phyloP scores from a whole-genome alignment of 306 rosid genomes.

The Cicer chorassanicum region DNA sequence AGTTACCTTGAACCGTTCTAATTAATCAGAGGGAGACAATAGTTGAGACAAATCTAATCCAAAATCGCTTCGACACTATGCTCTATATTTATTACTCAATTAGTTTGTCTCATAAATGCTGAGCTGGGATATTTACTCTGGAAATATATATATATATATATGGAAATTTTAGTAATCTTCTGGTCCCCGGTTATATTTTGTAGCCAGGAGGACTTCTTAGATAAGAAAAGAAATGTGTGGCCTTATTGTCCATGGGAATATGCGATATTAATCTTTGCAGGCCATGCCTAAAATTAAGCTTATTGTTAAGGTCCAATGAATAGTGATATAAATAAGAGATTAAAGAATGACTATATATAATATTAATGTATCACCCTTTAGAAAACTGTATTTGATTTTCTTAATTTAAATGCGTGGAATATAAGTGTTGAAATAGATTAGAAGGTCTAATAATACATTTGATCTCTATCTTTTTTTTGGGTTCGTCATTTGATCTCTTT shows the following conservation, averaged over 20 bases:
- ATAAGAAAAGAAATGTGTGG: slow-evolving; percentile 50
- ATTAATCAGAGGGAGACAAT: slow-evolving; percentile 55
- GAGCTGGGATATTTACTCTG: slow-evolving; percentile 45
- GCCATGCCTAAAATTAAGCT: slow-evolving; percentile 52
- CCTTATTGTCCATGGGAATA: slow-evolving; percentile 50
- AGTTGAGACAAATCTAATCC: slow-evolving; percentile 71
- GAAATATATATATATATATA: slow-evolving; percentile 10
- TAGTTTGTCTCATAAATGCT: slow-evolving; percentile 50
- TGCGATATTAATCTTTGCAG: slow-evolving; percentile 53
- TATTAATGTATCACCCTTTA: slow-evolving; percentile 14
- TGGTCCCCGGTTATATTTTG: slow-evolving; percentile 44
- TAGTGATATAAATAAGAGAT: slow-evolving; percentile 38
- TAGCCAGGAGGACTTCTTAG: slow-evolving; percentile 37
- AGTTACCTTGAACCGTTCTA: slow-evolving; percentile 41
- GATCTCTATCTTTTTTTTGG: too few species aligned
- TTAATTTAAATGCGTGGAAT: slow-evolving; percentile 34
- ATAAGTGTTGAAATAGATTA: slow-evolving; percentile 25
- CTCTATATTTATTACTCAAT: slow-evolving; percentile 23
- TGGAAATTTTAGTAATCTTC: slow-evolving; percentile 27
- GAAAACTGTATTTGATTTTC: neutral
- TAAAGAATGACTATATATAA: slow-evolving; percentile 28
- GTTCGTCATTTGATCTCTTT: neutral
- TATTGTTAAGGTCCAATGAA: slow-evolving; percentile 59
- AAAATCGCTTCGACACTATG: slow-evolving; percentile 49
- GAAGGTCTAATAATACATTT: neutral